Percentiles rank a stretch among this genome's conserved stretches.
phyloP scores from a whole-genome alignment of 495 filamentous ascomycete genomes.

The Annulohypoxylon bovei region DNA sequence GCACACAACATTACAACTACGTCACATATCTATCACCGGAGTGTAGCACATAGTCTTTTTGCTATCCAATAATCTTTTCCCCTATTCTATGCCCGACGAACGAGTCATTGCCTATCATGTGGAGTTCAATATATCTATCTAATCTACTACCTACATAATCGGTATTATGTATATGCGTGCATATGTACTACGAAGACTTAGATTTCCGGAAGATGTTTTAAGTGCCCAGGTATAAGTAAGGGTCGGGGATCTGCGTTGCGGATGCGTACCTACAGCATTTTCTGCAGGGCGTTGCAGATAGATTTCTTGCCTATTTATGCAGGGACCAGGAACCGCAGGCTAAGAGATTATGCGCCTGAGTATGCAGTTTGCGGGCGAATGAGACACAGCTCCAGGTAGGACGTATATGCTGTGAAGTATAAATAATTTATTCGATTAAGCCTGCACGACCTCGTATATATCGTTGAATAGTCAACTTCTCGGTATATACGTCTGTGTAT shows the following conservation, averaged over 20 bases:
- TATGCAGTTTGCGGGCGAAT: neutral
- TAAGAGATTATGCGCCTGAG: neutral
- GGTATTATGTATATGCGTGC: neutral
- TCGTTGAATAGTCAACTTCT: neutral
- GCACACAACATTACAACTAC: slow-evolving; percentile 18
- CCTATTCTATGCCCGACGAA: neutral
- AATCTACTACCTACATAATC: neutral
- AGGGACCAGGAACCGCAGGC: slow-evolving; percentile 8
- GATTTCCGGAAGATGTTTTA: neutral
- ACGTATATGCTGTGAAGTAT: neutral
- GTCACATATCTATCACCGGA: slow-evolving; percentile 28
- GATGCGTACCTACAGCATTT: neutral
- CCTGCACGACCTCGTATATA: neutral
- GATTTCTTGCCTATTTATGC: neutral
- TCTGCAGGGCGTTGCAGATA: neutral
- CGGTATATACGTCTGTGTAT: neutral
- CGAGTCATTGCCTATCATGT: slow-evolving; percentile 1
- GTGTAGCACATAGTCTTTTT: slow-evolving; percentile 21
- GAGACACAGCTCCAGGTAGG: neutral
- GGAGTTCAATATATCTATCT: slow-evolving; percentile 1
- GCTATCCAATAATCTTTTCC: slow-evolving; percentile 15
- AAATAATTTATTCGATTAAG: neutral
- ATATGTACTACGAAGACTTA: neutral
- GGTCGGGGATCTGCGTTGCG: neutral
- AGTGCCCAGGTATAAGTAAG: neutral